Evolutionary conservation across 495 filamentous ascomycete genomes (phyloP).

Genomic region (Tetracladium marchalianum): DNA sequence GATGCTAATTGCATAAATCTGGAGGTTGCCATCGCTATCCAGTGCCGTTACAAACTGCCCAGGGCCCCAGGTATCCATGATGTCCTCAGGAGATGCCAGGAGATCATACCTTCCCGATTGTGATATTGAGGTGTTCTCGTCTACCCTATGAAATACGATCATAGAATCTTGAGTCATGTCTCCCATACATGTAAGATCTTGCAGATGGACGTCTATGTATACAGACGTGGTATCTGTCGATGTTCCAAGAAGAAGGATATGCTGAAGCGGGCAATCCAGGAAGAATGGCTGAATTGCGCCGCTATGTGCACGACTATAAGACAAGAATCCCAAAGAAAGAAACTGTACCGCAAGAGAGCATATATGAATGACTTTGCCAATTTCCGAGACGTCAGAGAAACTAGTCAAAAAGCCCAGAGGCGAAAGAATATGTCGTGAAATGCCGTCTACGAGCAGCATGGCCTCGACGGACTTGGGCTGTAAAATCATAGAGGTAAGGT

Average conservation of each 20-base stretch:
- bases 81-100: constrained; percentile 10
- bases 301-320: neutral
- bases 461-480: too few species aligned
- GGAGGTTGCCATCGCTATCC: neutral
- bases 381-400: neutral
- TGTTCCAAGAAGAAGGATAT: neutral
- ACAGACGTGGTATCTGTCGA: neutral
- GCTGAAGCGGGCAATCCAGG: neutral
- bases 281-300: constrained; percentile 1
- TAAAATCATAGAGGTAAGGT: too few species aligned
- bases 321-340: neutral
- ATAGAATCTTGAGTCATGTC: constrained; percentile 4
- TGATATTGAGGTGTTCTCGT: too few species aligned
- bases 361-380: too few species aligned
- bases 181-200: constrained; percentile 2
- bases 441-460: too few species aligned
- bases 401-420: neutral
- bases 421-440: neutral
- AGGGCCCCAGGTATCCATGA: constrained; percentile 10
- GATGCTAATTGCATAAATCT: neutral
- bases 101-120: neutral
- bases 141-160: neutral
- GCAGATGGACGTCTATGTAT: neutral
- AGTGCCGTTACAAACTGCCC: neutral
- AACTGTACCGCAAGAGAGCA: neutral